Conservation (phyloP, 768 basidiomycete species). For the Podaxis sp. region DNA sequence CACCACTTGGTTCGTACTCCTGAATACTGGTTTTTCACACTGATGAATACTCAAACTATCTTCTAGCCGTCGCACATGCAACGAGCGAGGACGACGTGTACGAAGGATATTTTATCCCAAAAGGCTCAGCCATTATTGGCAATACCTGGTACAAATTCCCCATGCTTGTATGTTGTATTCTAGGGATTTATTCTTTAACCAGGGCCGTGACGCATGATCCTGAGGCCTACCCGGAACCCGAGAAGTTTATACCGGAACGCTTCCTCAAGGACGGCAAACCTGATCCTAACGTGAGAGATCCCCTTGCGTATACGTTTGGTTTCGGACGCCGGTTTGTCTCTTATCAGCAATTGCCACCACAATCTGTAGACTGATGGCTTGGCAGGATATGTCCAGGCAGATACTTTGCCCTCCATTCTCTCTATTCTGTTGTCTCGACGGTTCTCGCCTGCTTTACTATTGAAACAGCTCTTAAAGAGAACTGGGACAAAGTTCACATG, state of each 20-base stretch:
- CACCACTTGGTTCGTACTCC: neutral
- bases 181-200: neutral
- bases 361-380: too few relatives aligned
- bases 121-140: neutral
- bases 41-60: neutral
- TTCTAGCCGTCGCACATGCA: slow-evolving; percentile 19
- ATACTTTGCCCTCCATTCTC: slow-evolving; percentile 15
- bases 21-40: neutral
- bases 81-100: slow-evolving; percentile 20
- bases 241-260: slow-evolving; percentile 32
- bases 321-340: slow-evolving; percentile 21
- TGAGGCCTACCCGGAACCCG: slow-evolving; percentile 30
- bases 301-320: slow-evolving; percentile 23
- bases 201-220: slow-evolving; percentile 36
- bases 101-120: slow-evolving; percentile 6
- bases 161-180: neutral
- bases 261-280: slow-evolving; percentile 23
- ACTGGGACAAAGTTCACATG: neutral
- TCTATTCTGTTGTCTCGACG: slow-evolving; percentile 12
- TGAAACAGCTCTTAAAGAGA: slow-evolving; percentile 9
- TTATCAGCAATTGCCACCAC: neutral
- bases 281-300: slow-evolving; percentile 17
- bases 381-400: too few relatives aligned
- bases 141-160: neutral
- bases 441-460: slow-evolving; percentile 19